Evolutionary conservation across 2,329 filamentous ascomycete species (phyloP), one percentile per base, ranked within the genome.

Genomic region (Exophiala spinifera): DNA sequence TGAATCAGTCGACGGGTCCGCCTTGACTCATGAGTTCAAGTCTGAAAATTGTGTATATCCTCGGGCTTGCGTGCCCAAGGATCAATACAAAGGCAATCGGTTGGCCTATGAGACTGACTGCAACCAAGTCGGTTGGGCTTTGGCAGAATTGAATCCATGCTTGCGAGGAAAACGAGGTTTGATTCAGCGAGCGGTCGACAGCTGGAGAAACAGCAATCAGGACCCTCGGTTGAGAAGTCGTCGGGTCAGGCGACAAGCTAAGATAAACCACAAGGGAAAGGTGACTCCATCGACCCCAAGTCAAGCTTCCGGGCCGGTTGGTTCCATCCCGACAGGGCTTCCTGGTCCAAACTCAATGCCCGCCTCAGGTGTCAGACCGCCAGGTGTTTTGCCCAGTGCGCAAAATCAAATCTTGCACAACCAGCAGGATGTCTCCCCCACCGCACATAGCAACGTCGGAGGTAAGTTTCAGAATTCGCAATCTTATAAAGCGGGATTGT

Each of bases 111-210:
- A 99, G 77, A 96, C 90, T 14, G 94, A 99, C 75, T 99, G 94
- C 80, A 99, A 99, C 74, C 90, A 91, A 0, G 94, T 99, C n/a
- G 94, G 94, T n/a, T 99, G 94, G 94, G 92, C 92, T 11, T 75
- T 99, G 63, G 94, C 94, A 2, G 88, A 97, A 68, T 76, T 99
- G 50, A 99, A 99, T 71, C 86, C 91, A 6, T 88, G 89, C 54
- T 80, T 97, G 56, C 85, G 92, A 60, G 92, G 92, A 63, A 97
- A 97, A 79, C 84, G 94, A 64, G 94, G 94, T 6, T 79, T 99
- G 56, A 99, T 99, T 64, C 94, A 99, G 76, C 83, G 94, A 61
- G 94, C 94, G 1, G 94, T 99, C 42, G 94, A 99, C 73, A 96
- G 91, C 76, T 97, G 94, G 94, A 83, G 94, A 60, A 99, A 99